Evolutionary conservation across 2,329 filamentous ascomycete genomes (phyloP).

Genomic region (Bipolaris victoriae): DNA sequence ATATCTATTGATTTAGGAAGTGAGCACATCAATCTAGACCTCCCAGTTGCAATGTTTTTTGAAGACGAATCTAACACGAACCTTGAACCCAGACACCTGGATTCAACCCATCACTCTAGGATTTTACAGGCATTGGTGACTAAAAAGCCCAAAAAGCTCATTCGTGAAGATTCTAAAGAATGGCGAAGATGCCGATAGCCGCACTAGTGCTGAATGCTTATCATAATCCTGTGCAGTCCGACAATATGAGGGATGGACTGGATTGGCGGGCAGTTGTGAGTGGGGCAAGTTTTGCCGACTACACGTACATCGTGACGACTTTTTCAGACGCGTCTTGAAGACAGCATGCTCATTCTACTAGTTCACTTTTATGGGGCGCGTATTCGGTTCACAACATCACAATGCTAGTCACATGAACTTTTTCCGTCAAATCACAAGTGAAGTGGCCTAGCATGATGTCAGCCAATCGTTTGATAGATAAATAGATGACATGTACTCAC

Average conservation of each 20-base stretch:
- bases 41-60: no score
- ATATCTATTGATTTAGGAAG: no score
- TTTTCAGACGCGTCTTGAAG: background rate
- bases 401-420: background rate
- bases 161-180: background rate
- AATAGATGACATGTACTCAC: conserved; percentile 18
- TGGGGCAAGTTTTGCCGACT: conserved; percentile 2
- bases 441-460: background rate
- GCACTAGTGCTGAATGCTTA: no score
- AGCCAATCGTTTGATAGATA: background rate
- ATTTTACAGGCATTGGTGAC: no score
- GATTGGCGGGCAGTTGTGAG: background rate
- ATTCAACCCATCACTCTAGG: no score
- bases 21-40: no score
- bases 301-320: background rate
- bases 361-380: background rate
- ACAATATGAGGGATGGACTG: background rate
- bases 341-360: background rate
- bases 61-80: no score
- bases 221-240: background rate
- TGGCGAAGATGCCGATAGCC: background rate
- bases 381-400: background rate
- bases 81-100: no score
- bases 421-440: background rate
- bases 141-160: no score